Evolutionary conservation across 495 filamentous ascomycete genomes (phyloP).

Genomic region (Evansstolkia leycettana): DNA sequence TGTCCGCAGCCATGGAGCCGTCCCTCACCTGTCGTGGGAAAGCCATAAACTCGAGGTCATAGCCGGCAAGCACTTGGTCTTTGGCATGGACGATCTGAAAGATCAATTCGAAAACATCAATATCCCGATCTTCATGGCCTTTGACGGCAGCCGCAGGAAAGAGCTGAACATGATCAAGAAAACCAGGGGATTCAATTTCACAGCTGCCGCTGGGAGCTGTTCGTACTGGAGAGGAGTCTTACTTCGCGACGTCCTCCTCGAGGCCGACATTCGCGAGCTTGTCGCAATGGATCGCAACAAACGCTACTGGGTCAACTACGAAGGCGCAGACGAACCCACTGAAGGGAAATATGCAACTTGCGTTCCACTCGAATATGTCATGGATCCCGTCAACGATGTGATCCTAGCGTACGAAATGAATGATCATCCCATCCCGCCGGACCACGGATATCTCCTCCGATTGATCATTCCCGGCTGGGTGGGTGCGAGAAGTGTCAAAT

Average conservation of each 20-base stretch:
- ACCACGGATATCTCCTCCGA: slow-evolving; percentile 47
- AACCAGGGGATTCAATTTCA: slow-evolving; percentile 49
- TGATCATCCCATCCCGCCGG: slow-evolving; percentile 35
- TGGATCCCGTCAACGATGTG: slow-evolving; percentile 45
- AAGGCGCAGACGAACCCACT: slow-evolving; percentile 35
- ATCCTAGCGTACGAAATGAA: slow-evolving; percentile 50
- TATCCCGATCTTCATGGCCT: slow-evolving; percentile 47
- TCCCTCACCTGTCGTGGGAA: slow-evolving; percentile 36
- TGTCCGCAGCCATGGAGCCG: slow-evolving; percentile 51
- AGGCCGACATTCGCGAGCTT: slow-evolving; percentile 32
- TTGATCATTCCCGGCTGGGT: slow-evolving; percentile 46
- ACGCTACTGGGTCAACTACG: slow-evolving; percentile 41
- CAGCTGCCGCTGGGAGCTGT: slow-evolving; percentile 44
- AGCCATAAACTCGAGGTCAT: slow-evolving; percentile 40
- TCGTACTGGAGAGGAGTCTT: slow-evolving; percentile 50
- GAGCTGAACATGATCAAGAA: slow-evolving; percentile 44
- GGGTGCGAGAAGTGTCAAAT: slow-evolving; percentile 46
- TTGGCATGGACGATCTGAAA: slow-evolving; percentile 41
- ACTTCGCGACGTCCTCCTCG: slow-evolving; percentile 40
- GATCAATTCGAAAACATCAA: slow-evolving; percentile 36
- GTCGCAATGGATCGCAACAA: slow-evolving; percentile 13
- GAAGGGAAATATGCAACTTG: slow-evolving; percentile 39
- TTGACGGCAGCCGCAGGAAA: slow-evolving; percentile 48
- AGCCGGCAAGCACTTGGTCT: slow-evolving; percentile 33
- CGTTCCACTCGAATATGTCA: slow-evolving; percentile 42